Evolutionary conservation across 768 basidiomycete genomes (phyloP), one percentile per base, ranked within the genome.

Genomic region (Leccinum subgranulosum): DNA sequence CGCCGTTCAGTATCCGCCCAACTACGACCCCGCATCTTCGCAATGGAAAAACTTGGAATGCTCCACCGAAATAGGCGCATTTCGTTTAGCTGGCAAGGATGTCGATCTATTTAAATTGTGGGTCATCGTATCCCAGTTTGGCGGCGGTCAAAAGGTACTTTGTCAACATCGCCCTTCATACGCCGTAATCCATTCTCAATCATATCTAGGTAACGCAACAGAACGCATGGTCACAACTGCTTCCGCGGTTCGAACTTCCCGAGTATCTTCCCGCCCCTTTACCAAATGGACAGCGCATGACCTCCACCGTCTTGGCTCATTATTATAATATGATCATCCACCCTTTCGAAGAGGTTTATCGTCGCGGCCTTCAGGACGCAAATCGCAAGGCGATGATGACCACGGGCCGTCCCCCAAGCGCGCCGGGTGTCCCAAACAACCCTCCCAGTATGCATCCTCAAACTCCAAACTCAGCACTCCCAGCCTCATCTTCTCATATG

Each of bases 101-200:
- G 73, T 93, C 47, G 86, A 89, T 67, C 70, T 93, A n/a, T 85
- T 87, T 71, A 87, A 79, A 66, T 73, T 93, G 10, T 92, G 87
- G 85, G 77, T 77, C 12, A 59, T 82, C 43, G 86, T 89, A 47
- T 74, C 74, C 56, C 79, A 83, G 60, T 64, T 73, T 34, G 91
- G 92, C 25, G 90, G 90, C 28, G 76, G 77, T 17, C 69, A 73
- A 60, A 82, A 79, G 65, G 91, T 91, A 74, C 65, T 81, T 53
- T 19, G 45, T 64, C 57, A 48, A 51, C 53, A 25, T 49, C 57
- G 51, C 50, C 31, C 55, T 55, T 62, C 60, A 25, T 58, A 58
- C 59, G 46, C 52, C 52, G 31, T 51, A 57, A 62, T 60, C 57
- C 62, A 54, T 51, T 58, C 28, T 51, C 46, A 46, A 57, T 52